A percentile compares a stretch with the other conserved stretches of the same genome.
Evolutionary conservation across 164 flowering plant genomes (phyloP).

Genomic region (Magnolia sinica): DNA sequence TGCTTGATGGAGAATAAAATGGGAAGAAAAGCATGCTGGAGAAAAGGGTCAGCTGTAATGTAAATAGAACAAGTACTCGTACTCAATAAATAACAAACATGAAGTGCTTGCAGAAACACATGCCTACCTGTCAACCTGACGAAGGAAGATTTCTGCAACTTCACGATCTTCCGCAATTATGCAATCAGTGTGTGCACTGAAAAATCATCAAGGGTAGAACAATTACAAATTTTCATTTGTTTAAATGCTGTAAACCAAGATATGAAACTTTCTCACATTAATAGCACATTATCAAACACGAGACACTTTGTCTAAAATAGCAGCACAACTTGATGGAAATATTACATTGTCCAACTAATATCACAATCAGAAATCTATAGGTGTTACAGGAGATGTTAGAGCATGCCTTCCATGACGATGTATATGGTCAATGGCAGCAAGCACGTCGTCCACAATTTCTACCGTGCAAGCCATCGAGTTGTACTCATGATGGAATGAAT

Average conservation of each 20-base stretch:
- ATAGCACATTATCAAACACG: neutral
- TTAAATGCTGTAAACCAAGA: neutral
- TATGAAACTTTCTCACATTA: neutral
- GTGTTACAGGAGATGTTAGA: neutral
- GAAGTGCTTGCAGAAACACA: neutral
- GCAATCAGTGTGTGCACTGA: conserved; percentile 96
- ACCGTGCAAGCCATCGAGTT: conserved; percentile 81
- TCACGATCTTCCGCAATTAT: conserved; percentile 73
- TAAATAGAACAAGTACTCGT: neutral
- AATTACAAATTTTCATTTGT: neutral
- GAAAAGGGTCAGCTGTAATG: neutral
- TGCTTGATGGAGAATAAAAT: neutral
- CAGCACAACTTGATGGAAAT: neutral
- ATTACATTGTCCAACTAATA: too few species aligned
- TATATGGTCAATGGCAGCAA: conserved; percentile 86
- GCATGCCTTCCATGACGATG: conserved; percentile 88
- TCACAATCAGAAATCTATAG: neutral
- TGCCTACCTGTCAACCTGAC: conserved; percentile 82
- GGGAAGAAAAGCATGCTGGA: neutral
- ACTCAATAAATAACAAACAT: neutral
- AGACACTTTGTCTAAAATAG: neutral
- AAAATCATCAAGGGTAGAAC: neutral
- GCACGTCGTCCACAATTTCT: conserved; percentile 88
- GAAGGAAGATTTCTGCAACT: conserved; percentile 69
- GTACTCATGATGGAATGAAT: conserved; percentile 85